Evolutionary conservation across 2,329 filamentous ascomycete genomes (phyloP).

Genomic region (Thermoascus crustaceus): DNA sequence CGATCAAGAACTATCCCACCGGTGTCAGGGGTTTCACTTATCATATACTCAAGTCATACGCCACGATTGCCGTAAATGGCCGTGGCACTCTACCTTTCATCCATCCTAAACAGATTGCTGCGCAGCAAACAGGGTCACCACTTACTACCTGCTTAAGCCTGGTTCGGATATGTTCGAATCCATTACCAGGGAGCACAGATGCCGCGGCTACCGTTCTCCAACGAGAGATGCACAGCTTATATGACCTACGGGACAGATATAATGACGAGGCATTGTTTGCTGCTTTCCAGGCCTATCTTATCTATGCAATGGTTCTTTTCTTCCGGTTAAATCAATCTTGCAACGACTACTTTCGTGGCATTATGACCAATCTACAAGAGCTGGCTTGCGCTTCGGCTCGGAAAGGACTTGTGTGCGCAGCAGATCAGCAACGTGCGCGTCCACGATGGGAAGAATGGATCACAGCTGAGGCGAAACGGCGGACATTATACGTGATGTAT

Average conservation of each 20-base stretch:
- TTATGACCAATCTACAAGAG: constrained; percentile 44
- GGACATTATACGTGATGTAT: constrained; percentile 46
- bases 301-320: constrained; percentile 43
- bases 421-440: constrained; percentile 31
- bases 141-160: constrained; percentile 37
- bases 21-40: constrained; percentile 34
- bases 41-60: constrained; percentile 40
- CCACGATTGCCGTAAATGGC: constrained; percentile 29
- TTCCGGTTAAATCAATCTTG: constrained; percentile 27
- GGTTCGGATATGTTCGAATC: constrained; percentile 33
- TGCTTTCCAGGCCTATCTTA: constrained; percentile 44
- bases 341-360: constrained; percentile 30
- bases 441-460: constrained; percentile 49
- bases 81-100: constrained; percentile 38
- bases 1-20: constrained; percentile 34
- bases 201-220: constrained; percentile 29
- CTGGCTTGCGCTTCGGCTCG: constrained; percentile 35
- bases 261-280: constrained; percentile 28
- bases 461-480: constrained; percentile 43
- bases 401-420: constrained; percentile 37
- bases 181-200: constrained; percentile 24
- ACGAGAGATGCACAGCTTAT: constrained; percentile 38
- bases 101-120: constrained; percentile 31
- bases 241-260: constrained; percentile 14
- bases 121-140: constrained; percentile 18